Conservation (phyloP, 164 flowering plant species). For the Paratinospora sagittata region DNA sequence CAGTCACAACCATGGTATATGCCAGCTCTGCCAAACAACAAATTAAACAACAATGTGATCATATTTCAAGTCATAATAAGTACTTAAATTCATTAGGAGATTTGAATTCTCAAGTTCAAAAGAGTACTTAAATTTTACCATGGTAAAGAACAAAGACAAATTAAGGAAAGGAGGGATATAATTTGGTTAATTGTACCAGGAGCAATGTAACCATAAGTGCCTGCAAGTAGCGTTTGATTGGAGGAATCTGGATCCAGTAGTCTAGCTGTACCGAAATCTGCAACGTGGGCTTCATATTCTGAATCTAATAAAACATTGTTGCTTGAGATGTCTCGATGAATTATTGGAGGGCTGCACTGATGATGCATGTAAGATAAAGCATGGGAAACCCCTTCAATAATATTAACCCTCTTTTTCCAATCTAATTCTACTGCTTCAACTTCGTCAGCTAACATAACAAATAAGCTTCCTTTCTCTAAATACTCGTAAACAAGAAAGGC, state of each 20-base stretch:
- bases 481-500: conserved; percentile 18
- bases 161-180: no score
- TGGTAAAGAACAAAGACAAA: no score
- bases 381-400: conserved; percentile 14
- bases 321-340: conserved; percentile 18
- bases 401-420: conserved; percentile 11
- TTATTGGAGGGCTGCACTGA: conserved; percentile 13
- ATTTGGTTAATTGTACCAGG: no score
- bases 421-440: conserved; percentile 11
- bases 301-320: conserved; percentile 14
- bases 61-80: no score
- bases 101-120: no score
- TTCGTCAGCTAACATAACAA: not conserved
- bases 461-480: conserved; percentile 18
- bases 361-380: conserved; percentile 21
- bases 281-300: conserved; percentile 10
- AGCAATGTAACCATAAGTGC: conserved; percentile 19
- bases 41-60: no score
- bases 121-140: no score
- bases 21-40: no score
- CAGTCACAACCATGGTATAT: no score
- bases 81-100: no score
- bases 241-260: conserved; percentile 12
- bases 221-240: conserved; percentile 10
- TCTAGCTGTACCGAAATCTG: conserved; percentile 21